Percentiles rank a stretch among this genome's conserved stretches.
These are phyloP conservation scores for Diutina scorzettiae DNA, from an alignment of 1,139 yeast species.

Conservation along the genomic window DNA sequence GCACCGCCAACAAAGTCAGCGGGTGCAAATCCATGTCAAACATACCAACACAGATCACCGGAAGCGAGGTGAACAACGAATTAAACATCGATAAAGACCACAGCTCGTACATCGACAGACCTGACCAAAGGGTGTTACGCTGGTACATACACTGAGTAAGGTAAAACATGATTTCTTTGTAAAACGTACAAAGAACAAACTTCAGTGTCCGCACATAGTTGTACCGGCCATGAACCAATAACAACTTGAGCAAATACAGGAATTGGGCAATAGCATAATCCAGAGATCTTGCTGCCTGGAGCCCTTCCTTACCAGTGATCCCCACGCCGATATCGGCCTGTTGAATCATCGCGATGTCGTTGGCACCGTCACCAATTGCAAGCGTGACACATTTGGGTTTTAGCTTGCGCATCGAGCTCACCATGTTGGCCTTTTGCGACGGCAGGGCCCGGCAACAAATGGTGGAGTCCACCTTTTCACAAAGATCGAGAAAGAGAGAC, in stretches of 20 bases:
- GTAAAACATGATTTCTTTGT: conserved; percentile 85
- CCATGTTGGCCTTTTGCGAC: conserved; percentile 89
- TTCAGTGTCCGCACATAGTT: conserved; percentile 87
- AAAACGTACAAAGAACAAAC: conserved; percentile 86
- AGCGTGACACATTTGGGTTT: conserved; percentile 64
- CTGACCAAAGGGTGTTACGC: conserved; percentile 78
- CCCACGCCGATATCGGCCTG: conserved; percentile 98
- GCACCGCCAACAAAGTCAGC: conserved; percentile 79
- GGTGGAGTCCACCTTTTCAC: conserved; percentile 81
- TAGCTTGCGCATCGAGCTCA: conserved; percentile 56
- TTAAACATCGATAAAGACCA: conserved; percentile 98
- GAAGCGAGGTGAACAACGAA: conserved; percentile 85
- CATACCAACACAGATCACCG: conserved; percentile 90
- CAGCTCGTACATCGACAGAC: conserved; percentile 84
- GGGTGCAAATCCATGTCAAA: conserved; percentile 87
- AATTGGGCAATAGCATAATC: conserved; percentile 96
- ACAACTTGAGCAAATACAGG: conserved; percentile 64
- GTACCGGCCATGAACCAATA: conserved; percentile 91
- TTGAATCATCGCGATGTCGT: conserved; percentile 98
- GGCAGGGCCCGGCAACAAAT: conserved; percentile 96
- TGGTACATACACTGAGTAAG: conserved; percentile 84
- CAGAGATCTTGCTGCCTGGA: conserved; percentile 91
- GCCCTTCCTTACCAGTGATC: conserved; percentile 91
- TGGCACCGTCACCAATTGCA: conserved; percentile 99
- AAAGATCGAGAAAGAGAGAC: conserved; percentile 69